phyloP scores from a whole-genome alignment of 2,329 filamentous ascomycete species.

The Fusarium penzigii region DNA sequence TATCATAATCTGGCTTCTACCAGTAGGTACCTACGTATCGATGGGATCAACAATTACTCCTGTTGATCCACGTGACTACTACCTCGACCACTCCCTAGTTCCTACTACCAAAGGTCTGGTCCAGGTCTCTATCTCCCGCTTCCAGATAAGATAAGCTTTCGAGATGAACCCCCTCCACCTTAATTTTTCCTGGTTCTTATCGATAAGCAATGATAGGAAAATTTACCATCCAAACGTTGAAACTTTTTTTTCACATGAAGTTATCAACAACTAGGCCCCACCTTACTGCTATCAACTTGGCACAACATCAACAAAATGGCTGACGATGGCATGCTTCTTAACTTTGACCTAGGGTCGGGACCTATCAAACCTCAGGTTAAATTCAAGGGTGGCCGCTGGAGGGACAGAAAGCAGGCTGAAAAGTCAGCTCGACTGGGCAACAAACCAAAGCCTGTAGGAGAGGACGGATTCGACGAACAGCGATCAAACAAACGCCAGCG shows the following conservation, averaged over 20 bases:
- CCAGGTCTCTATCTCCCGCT: background rate
- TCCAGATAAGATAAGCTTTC: conserved; percentile 13
- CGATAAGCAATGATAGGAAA: conserved; percentile 24
- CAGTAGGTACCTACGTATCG: too few relatives aligned
- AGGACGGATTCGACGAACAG: conserved; percentile 30
- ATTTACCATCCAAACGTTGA: conserved; percentile 6
- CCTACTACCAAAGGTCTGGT: too few relatives aligned
- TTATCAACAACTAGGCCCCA: conserved; percentile 18
- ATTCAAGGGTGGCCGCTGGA: conserved; percentile 92
- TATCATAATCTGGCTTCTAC: background rate
- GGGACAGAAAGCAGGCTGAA: conserved; percentile 75
- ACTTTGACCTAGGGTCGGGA: conserved; percentile 77
- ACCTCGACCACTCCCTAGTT: too few relatives aligned
- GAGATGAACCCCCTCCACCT: background rate
- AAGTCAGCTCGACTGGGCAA: conserved; percentile 33
- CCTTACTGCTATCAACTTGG: conserved; percentile 20
- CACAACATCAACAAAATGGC: conserved; percentile 60
- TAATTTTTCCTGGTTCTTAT: conserved; percentile 15
- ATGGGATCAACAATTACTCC: too few relatives aligned
- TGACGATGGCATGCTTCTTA: conserved; percentile 92
- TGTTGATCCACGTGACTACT: background rate
- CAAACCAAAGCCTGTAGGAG: conserved; percentile 20
- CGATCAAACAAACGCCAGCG: conserved; percentile 50
- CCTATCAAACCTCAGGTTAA: conserved; percentile 62
- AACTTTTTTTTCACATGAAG: conserved; percentile 19